These are phyloP conservation scores for Nakazawaea ambrosiae DNA, from an alignment of 805 yeast genomes.

Conservation along the genomic window DNA sequence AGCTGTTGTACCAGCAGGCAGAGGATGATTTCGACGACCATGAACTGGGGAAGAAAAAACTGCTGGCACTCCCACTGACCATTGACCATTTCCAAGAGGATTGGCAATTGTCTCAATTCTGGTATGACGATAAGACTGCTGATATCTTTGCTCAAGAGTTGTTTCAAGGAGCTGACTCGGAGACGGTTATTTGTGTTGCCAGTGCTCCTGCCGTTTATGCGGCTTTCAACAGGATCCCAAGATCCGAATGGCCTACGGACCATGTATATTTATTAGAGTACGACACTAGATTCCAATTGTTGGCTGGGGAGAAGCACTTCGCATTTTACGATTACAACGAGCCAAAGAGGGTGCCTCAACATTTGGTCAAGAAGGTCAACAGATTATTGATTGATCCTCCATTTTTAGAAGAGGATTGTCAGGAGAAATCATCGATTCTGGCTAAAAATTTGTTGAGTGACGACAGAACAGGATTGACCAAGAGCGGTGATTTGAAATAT, in stretches of 20 bases:
- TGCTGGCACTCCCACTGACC: constrained; percentile 11
- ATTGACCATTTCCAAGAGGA: constrained; percentile 82
- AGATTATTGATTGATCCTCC: constrained; percentile 84
- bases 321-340: constrained; percentile 67
- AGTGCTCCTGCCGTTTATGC: constrained; percentile 93
- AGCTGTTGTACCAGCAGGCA: constrained; percentile 44
- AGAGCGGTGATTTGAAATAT: constrained; percentile 32
- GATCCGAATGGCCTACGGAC: constrained; percentile 49
- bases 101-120: constrained; percentile 92
- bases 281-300: constrained; percentile 67
- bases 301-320: constrained; percentile 65
- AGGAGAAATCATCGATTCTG: constrained; percentile 57
- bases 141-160: constrained; percentile 59
- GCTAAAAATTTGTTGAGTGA: constrained; percentile 50
- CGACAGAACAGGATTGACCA: constrained; percentile 32
- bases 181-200: constrained; percentile 67
- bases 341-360: constrained; percentile 56
- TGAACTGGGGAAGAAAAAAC: constrained; percentile 6
- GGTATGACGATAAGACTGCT: constrained; percentile 79
- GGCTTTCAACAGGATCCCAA: constrained; percentile 54
- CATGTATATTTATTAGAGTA: constrained; percentile 72
- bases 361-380: constrained; percentile 56
- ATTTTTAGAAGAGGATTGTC: constrained; percentile 76
- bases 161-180: constrained; percentile 66
- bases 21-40: constrained; percentile 45